Evolutionary conservation across 202 grass and related monocot species (phyloP).

Genomic region (Setaria viridis): DNA sequence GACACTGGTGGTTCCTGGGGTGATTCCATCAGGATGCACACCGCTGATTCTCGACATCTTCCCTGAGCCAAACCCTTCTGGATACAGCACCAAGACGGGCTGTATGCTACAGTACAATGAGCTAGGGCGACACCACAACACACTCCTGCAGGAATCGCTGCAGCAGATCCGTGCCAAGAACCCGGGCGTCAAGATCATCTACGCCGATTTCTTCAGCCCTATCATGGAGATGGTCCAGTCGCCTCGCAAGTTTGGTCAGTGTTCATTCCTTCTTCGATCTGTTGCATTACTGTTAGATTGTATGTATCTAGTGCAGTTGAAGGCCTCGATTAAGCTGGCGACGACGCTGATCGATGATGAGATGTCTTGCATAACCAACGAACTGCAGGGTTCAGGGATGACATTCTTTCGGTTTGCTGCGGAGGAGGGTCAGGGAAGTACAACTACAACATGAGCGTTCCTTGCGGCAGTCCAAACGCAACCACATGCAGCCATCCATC

Average conservation of each 20-base stretch:
- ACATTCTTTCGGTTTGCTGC: constrained; percentile 37
- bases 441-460: constrained; percentile 29
- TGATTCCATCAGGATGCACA: constrained; percentile 53
- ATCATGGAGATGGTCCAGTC: constrained; percentile 38
- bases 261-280: background rate
- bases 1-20: constrained; percentile 53
- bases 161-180: background rate
- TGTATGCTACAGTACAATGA: constrained; percentile 39
- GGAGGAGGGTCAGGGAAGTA: constrained; percentile 41
- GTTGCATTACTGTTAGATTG: background rate
- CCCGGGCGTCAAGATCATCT: background rate
- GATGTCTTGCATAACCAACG: background rate
- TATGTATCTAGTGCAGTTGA: too few species aligned
- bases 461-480: constrained; percentile 27
- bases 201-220: constrained; percentile 64
- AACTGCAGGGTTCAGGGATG: constrained; percentile 31
- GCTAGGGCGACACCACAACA: constrained; percentile 43
- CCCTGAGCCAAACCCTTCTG: constrained; percentile 1
- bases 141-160: constrained; percentile 5
- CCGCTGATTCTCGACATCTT: constrained; percentile 39
- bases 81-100: constrained; percentile 39
- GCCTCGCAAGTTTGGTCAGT: background rate
- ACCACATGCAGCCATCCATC: constrained; percentile 24
- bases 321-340: too few species aligned
- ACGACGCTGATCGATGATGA: background rate